Evolutionary conservation across 2,329 filamentous ascomycete genomes (phyloP), one percentile per base, ranked within the genome.

Genomic region (Aspergillus sp.): DNA sequence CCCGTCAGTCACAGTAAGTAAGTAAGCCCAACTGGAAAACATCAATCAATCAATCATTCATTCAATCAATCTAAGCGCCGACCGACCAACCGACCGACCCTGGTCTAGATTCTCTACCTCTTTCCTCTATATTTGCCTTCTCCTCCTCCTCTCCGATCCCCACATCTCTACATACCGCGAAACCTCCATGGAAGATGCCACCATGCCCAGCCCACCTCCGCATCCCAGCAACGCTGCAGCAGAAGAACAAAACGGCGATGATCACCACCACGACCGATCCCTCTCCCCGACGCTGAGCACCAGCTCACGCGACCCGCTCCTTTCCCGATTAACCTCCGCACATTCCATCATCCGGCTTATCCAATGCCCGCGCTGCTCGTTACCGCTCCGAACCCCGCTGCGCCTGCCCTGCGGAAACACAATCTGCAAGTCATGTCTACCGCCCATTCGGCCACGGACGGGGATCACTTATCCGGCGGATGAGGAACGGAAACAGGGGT

Each of bases 321-420:
- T 25, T 30, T 10, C 53, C 17, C 19, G 2, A 27, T 27, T 38
- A 23, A 32, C 30, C 11, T 41, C 54, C 5, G 60, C 86, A 17
- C 83, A 90, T 64, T 79, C 84, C 59, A 80, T 92, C 57, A 82
- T 96, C 62, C 88, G 88, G 47, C 79, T 95, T 42, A 83, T 95
- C 56, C 91, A 96, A 77, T 97, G 93, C 73, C 83, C 83, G 10
- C 79, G 84, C 63, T 96, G 93, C 74, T 90, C 88, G 3, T 80
- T 80, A 47, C 88, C 89, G 1, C 80, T 95, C 30, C 81, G 78
- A 49, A 81, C 86, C 8, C 90, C 92, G 5, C 82, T 92, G 59
- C 90, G 90, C 0, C 79, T 96, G 4, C 92, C 92, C 5, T 97
- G 93, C 73, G 92, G 92, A 27, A 86, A 89, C 70, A 88, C 88